A percentile compares a stretch with the other conserved stretches of the same genome.
phyloP scores from a whole-genome alignment of 352 stramenopile genomes.

The Globisporangium acanthophoron region DNA sequence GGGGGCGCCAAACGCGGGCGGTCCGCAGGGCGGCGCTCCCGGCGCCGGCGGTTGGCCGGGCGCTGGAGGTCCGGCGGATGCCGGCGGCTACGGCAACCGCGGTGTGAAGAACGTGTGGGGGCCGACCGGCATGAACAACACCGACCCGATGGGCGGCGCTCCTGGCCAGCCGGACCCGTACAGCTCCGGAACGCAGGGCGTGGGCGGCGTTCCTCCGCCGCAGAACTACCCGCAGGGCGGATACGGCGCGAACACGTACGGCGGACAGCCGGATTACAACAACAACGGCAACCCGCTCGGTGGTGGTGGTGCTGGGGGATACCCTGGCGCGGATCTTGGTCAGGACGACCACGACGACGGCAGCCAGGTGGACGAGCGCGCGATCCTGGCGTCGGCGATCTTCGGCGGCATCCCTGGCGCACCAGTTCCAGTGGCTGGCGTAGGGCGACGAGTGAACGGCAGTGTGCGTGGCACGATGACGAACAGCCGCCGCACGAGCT shows the following conservation, averaged over 20 bases:
- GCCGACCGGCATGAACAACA: constrained; percentile 63
- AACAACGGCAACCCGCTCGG: constrained; percentile 7
- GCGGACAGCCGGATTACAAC: constrained; percentile 6
- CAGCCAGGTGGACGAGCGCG: constrained; percentile 60
- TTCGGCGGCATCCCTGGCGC: constrained; percentile 94
- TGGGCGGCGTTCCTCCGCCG: constrained; percentile 5
- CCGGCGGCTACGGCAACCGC: constrained; percentile 36
- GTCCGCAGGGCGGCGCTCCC: constrained; percentile 2
- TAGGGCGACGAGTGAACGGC: constrained; percentile 31
- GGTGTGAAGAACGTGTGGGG: constrained; percentile 85
- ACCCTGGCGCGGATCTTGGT: constrained; percentile 30
- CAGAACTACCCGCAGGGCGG: constrained; percentile 13
- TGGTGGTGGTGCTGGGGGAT: constrained; percentile 21
- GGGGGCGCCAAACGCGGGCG: constrained; percentile 23
- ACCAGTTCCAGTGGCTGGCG: constrained; percentile 34
- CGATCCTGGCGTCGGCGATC: constrained; percentile 92
- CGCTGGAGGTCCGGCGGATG: constrained; percentile 21
- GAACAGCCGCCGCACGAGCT: constrained; percentile 27
- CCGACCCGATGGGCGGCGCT: constrained; percentile 10
- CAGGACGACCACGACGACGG: constrained; percentile 49
- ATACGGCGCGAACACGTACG: constrained; percentile 14
- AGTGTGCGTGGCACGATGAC: constrained; percentile 14
- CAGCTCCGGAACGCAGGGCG: constrained; percentile 12
- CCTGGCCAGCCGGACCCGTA: constrained; percentile 27
- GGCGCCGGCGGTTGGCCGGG: constrained; percentile 22